Evolutionary conservation across 2,329 filamentous ascomycete genomes (phyloP).

Genomic region (Alternaria sp.): DNA sequence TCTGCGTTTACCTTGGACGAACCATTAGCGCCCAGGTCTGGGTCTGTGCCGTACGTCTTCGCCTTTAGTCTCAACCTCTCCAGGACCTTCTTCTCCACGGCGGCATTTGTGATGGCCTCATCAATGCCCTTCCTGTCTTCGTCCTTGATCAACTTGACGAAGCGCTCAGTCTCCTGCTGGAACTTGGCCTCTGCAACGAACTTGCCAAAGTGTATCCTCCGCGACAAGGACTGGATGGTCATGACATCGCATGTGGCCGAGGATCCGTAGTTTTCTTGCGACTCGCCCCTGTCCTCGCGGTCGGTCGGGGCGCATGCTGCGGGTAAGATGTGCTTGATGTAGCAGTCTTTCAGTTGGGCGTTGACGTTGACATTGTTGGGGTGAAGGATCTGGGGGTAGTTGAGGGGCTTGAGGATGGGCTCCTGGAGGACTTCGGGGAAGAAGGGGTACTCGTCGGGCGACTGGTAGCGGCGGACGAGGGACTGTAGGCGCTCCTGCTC

Average conservation of each 20-base stretch:
- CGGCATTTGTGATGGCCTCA: conserved; percentile 86
- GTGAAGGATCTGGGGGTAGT: conserved; percentile 90
- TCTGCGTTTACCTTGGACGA: conserved; percentile 88
- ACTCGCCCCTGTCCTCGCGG: conserved; percentile 82
- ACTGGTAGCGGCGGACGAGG: conserved; percentile 91
- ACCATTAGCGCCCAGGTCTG: conserved; percentile 68
- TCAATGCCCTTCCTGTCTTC: conserved; percentile 83
- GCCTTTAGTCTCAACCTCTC: conserved; percentile 88
- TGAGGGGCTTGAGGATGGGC: conserved; percentile 85
- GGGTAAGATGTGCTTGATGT: conserved; percentile 84
- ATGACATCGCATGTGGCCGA: conserved; percentile 90
- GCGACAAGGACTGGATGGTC: conserved; percentile 87
- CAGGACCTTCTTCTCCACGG: conserved; percentile 90
- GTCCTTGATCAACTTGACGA: conserved; percentile 82
- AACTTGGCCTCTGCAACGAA: conserved; percentile 99
- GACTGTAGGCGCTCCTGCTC: conserved; percentile 94
- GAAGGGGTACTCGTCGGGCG: conserved; percentile 97
- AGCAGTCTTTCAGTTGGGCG: conserved; percentile 82
- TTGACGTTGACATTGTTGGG: conserved; percentile 92
- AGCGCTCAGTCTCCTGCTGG: conserved; percentile 79
- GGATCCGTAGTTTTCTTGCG: conserved; percentile 94
- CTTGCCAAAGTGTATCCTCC: conserved; percentile 96
- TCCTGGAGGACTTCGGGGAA: conserved; percentile 82
- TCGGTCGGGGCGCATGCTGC: conserved; percentile 80
- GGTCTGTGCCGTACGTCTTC: conserved; percentile 91